Base-by-base conservation (phyloP, 2,329 filamentous ascomycete genomes). In the Myriosclerotinia duriaeana region DNA sequence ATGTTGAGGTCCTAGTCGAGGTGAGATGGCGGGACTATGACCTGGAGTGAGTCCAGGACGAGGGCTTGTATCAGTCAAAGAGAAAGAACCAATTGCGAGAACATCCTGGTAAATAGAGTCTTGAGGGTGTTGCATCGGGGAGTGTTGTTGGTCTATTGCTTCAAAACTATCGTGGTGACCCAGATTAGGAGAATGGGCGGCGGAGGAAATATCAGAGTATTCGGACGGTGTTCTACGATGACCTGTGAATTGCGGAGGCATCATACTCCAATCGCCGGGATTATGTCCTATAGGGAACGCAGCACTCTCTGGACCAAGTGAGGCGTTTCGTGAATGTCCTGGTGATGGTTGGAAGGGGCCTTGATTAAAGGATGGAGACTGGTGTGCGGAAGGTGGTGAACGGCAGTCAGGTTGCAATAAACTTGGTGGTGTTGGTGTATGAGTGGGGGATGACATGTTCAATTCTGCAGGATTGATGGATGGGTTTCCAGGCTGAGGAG, bases 151-250 rank as follows among this genome's bases (percentile, higher is more conserved):
- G 46, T 90, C 85, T 62, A 85, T 82, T n/a, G 82, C 79, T 26
- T 97, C 93, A 74, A 96, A 96, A 70, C 82, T 86, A 73, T 97
- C 93, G 68, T 90, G 84, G 71, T 89, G 89, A 38, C 85, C 85
- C 66, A 97, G 79, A 74, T 92, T 92, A 4, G 94, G 94, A 22
- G 94, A 97, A 34, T 89, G 90, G 30, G 91, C 88, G 20, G 89
- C 91, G 22, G 92, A 96, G 6, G 89, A 96, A 7, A 97, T 89
- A 72, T 97, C 94, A 3, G 93, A 97, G 74, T 89, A 92, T 72
- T 97, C 94, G n/a, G 93, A 97, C 0, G 92, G 91, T 48, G 87
- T 88, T 74, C 93, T 87, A 72, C 93, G 86, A 76, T 97, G 94
- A n/a, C 86, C 83, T 71, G 91, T 89, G 75, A 96, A 97, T 68